Base-by-base conservation (phyloP, 306 rosid genomes). In the Rosa chinensis region DNA sequence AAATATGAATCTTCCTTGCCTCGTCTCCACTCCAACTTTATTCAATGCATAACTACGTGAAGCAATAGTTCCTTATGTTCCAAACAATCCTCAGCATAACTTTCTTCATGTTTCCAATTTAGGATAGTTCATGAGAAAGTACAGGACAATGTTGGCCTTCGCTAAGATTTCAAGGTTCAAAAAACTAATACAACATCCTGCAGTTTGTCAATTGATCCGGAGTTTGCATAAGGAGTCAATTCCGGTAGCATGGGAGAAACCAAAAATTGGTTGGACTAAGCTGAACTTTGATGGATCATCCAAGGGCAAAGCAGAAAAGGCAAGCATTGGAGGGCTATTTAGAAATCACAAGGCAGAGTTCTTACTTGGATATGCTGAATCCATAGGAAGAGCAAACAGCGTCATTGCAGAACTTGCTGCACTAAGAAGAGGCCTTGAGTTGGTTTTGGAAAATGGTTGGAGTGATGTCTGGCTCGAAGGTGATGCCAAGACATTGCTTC, bases 231-330 rank as follows among this genome's bases (percentile, higher is more conserved):
- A 84, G 75, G 84, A 83, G 70, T 56, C 87, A 56, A 91, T 91
- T 64, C 91, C 88, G 35, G 96, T 93, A 79, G 44, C 70, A 77
- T 93, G 97, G 96, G 82, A 80, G 40, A 85, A 86, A 71, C 96
- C 97, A 3, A 75, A 70, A 50, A 43, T 81, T 1, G 97, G 97
- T 8, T 91, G 94, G 88, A 87, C 89, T 18, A 93, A 91, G 52
- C 73, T 91, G 62, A 93, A 93, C 49, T 93, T 89, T 47, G 97
- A 91, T 69, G 97, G 96, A 1, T 93, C 97, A 1, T 91, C 85
- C 70, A 89, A 82, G 47, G 79, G 84, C 1, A 56, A 6, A 77
- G 79, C 47, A 32, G 82, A 88, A 11, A 82, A 77, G 43, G 89
- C 91, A 0, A 89, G 95, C 86, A 89, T 92, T 55, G 96, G 97